These are phyloP conservation scores for Parafenestella ontariensis DNA, from an alignment of 2,329 filamentous ascomycete genomes.

Conservation along the genomic window DNA sequence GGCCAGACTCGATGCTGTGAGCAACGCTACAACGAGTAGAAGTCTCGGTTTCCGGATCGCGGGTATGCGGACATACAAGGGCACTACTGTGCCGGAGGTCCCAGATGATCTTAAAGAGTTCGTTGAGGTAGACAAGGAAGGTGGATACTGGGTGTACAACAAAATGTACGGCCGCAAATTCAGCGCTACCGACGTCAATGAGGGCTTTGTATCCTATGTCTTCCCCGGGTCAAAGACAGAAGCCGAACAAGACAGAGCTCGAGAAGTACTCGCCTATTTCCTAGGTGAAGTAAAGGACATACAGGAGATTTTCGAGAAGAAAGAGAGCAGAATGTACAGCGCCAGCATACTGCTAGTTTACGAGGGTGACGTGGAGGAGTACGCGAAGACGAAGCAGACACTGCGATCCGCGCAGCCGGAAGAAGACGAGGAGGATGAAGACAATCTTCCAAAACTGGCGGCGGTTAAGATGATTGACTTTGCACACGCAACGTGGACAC, in stretches of 20 bases:
- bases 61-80: constrained; percentile 67
- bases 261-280: constrained; percentile 55
- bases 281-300: constrained; percentile 61
- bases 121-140: constrained; percentile 53
- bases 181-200: constrained; percentile 59
- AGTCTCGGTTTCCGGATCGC: constrained; percentile 69
- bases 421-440: constrained; percentile 56
- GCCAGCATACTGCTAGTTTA: constrained; percentile 71
- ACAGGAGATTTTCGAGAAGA: constrained; percentile 63
- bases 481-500: constrained; percentile 86
- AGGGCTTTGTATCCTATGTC: constrained; percentile 66
- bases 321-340: constrained; percentile 73
- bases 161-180: constrained; percentile 71
- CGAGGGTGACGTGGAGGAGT: constrained; percentile 66
- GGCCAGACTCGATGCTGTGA: constrained; percentile 65
- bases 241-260: constrained; percentile 46
- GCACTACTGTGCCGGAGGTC: constrained; percentile 25
- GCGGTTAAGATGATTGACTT: constrained; percentile 94
- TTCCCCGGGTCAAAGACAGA: constrained; percentile 44
- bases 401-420: constrained; percentile 30
- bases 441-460: constrained; percentile 68
- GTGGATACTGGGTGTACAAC: constrained; percentile 66
- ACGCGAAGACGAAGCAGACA: constrained; percentile 54
- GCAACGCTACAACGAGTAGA: constrained; percentile 65
- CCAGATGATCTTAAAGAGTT: constrained; percentile 39